phyloP scores from a whole-genome alignment of 1,284 basidiomycete genomes.

The Marasmius tenuissimus region DNA sequence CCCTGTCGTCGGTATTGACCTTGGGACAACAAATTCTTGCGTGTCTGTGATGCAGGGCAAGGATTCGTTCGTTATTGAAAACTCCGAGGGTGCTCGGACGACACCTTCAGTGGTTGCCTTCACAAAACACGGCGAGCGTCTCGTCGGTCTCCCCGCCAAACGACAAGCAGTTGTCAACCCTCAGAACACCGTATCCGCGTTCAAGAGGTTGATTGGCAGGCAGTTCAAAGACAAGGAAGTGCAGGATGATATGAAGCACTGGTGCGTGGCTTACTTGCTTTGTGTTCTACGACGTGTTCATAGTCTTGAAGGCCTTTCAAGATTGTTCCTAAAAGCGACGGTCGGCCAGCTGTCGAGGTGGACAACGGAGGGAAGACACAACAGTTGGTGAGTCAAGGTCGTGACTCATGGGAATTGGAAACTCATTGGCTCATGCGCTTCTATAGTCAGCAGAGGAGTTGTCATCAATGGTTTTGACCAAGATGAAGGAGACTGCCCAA shows the following conservation, averaged over 20 bases:
- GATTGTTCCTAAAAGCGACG: slow-evolving; percentile 71
- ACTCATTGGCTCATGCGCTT: slow-evolving; percentile 4
- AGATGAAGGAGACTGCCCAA: slow-evolving; percentile 96
- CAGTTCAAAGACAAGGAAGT: slow-evolving; percentile 91
- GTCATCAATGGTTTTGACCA: slow-evolving; percentile 85
- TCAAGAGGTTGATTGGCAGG: slow-evolving; percentile 96
- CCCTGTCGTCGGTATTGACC: slow-evolving; percentile 82
- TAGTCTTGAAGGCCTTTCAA: slow-evolving; percentile 69
- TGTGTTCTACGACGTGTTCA: slow-evolving; percentile 8
- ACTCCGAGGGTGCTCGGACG: slow-evolving; percentile 96
- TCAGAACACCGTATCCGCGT: slow-evolving; percentile 92
- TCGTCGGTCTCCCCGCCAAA: slow-evolving; percentile 96
- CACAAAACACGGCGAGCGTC: slow-evolving; percentile 91
- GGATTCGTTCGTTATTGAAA: slow-evolving; percentile 93
- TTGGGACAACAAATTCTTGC: slow-evolving; percentile 91
- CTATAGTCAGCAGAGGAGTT: slow-evolving; percentile 75
- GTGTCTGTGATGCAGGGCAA: slow-evolving; percentile 96
- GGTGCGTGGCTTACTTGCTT: slow-evolving; percentile 41
- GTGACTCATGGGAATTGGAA: background rate
- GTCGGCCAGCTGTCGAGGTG: slow-evolving; percentile 76
- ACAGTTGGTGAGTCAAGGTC: slow-evolving; percentile 53
- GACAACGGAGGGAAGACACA: slow-evolving; percentile 74
- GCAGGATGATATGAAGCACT: slow-evolving; percentile 84
- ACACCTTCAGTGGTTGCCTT: slow-evolving; percentile 99
- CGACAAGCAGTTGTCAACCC: slow-evolving; percentile 97